These are phyloP conservation scores for Phytopythium helicoides DNA, from an alignment of 352 stramenopile species.

Conservation along the genomic window DNA sequence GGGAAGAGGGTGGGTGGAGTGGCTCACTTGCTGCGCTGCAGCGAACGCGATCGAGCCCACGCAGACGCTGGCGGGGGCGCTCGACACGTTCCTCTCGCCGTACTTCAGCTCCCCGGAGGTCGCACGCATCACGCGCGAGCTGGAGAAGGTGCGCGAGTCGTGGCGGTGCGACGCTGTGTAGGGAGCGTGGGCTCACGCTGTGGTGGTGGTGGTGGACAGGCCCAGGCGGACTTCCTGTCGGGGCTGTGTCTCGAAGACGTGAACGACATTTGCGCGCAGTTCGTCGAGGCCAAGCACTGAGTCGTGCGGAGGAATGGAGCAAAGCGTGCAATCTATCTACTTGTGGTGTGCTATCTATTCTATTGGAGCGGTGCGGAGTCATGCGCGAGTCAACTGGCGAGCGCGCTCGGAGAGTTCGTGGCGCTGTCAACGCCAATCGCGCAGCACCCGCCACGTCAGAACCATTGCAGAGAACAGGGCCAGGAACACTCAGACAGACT, in stretches of 20 bases:
- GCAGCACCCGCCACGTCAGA: neutral
- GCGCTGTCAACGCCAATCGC: constrained; percentile 10
- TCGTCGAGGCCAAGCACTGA: constrained; percentile 31
- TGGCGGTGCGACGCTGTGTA: neutral
- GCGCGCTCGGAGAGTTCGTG: constrained; percentile 32
- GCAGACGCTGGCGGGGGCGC: constrained; percentile 41
- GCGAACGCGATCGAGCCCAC: constrained; percentile 28
- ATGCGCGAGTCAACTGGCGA: neutral
- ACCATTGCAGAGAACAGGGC: neutral
- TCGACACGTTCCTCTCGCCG: constrained; percentile 61
- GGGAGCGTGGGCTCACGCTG: constrained; percentile 4
- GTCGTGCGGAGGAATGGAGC: neutral
- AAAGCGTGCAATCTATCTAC: constrained; percentile 6
- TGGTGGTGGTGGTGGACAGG: constrained; percentile 20
- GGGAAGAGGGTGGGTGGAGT: too few species aligned
- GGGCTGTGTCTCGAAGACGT: constrained; percentile 64
- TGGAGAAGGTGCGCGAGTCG: constrained; percentile 80
- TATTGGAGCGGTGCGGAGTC: neutral
- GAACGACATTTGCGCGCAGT: constrained; percentile 71
- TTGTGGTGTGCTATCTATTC: constrained; percentile 7
- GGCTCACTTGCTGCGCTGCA: neutral
- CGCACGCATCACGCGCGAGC: constrained; percentile 53
- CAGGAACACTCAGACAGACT: neutral
- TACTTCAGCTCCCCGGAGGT: constrained; percentile 65
- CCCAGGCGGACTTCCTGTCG: constrained; percentile 51